Evolutionary conservation across 2,329 filamentous ascomycete species (phyloP).

Genomic region (Diaporthe longicolla): DNA sequence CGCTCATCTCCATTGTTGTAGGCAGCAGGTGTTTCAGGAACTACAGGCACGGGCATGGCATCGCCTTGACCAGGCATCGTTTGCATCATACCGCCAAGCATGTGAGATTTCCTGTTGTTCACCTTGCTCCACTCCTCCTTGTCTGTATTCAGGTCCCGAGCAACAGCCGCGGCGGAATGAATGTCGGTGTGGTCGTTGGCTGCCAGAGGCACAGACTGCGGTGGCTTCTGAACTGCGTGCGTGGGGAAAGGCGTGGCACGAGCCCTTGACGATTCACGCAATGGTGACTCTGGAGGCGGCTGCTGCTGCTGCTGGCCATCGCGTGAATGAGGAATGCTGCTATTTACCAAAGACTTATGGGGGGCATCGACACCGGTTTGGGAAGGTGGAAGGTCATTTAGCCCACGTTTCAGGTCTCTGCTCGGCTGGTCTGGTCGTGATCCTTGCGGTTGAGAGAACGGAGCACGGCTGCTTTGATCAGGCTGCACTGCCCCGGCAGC

Average conservation of each 20-base stretch:
- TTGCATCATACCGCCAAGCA: conserved; percentile 1
- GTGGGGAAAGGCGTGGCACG: background rate
- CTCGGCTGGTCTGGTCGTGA: background rate
- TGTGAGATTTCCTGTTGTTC: conserved; percentile 32
- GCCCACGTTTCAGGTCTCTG: background rate
- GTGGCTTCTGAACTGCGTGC: background rate
- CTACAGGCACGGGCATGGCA: conserved; percentile 6
- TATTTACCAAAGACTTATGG: background rate
- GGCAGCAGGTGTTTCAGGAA: background rate
- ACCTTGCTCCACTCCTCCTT: conserved; percentile 5
- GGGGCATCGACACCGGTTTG: background rate
- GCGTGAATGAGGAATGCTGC: background rate
- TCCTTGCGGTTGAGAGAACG: background rate
- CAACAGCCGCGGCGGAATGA: background rate
- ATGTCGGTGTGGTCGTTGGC: background rate
- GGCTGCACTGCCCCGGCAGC: background rate
- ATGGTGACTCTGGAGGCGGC: background rate
- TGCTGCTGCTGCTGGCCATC: background rate
- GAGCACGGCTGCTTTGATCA: background rate
- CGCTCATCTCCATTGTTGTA: background rate
- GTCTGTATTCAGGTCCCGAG: background rate
- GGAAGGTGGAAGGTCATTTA: background rate
- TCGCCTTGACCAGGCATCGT: background rate
- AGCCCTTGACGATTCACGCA: background rate
- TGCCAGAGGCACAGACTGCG: background rate